Base-by-base conservation (phyloP, 2,329 filamentous ascomycete genomes). In the Fusarium falciforme region DNA sequence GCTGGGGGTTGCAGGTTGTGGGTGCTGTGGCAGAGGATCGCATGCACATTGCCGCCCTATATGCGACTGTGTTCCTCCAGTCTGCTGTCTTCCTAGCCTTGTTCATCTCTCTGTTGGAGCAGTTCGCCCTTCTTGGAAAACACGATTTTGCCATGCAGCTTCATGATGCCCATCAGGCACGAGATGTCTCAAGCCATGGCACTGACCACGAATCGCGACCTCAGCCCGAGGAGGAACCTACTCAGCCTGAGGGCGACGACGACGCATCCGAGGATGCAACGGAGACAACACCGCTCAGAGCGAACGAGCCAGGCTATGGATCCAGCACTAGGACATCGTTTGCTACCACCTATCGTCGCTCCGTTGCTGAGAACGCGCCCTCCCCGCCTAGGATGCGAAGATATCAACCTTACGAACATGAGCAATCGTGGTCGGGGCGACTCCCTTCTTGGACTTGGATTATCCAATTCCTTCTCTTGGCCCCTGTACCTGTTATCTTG, bases 391-490 rank as follows among this genome's bases (percentile, higher is more conserved):
- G 62, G 25, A 66, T 75, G 54, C 71, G 79, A 66, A 67, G 70
- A 72, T 36, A 77, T 68, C 77, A 84, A 64, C 83, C 87, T 1
- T 95, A 92, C 79, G 89, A 89, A 14, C 85, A 90, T 62, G 96
- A 98, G 80, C 96, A 98, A 82, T 85, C 88, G 16, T 99, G 96
- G 96, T 97, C 94, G 61, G 89, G 89, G 5, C 88, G 88, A 40
- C 84, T 98, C 63, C 94, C 94, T 1, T 90, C 88, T 52, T 98
- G 93, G 93, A 91, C 93, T 20, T 99, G 96, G 96, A 82, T 96
- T 47, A 76, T 97, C 20, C 95, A 99, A 78, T 92, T 98, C 73
- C 85, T 98, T 5, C 80, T 98, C 17, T 85, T 97, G 11, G 93
- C 90, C 0, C 95, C 95, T 0, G 89, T 98, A 61, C 90, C 92